Evolutionary conservation across 2,329 filamentous ascomycete genomes (phyloP).

Genomic region (Fusarium sp.): DNA sequence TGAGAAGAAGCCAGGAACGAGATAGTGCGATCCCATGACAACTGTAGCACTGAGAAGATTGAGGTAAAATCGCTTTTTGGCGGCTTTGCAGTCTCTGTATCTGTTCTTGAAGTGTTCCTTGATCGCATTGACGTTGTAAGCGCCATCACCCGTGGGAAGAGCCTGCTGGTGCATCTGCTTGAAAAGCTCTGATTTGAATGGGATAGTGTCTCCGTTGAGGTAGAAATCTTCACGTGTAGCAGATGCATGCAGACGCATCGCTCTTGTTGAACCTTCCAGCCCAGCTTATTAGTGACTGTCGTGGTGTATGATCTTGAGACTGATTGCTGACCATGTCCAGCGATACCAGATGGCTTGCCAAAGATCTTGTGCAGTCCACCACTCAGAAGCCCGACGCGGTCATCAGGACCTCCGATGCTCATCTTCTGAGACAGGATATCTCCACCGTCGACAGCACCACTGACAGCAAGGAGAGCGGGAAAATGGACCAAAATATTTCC

Average conservation of each 20-base stretch:
- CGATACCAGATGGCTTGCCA: constrained; percentile 22
- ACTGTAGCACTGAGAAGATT: constrained; percentile 11
- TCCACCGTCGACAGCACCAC: constrained; percentile 17
- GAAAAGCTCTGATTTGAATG: constrained; percentile 13
- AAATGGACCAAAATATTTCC: neutral
- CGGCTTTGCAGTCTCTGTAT: constrained; percentile 16
- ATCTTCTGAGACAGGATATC: constrained; percentile 27
- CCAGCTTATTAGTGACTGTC: neutral
- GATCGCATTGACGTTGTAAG: constrained; percentile 22
- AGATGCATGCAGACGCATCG: constrained; percentile 29
- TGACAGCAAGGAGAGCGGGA: constrained; percentile 9
- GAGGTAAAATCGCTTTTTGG: constrained; percentile 29
- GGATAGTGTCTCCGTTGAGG: constrained; percentile 23
- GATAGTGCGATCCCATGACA: constrained; percentile 30
- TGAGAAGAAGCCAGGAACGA: constrained; percentile 29
- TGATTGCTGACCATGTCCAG: constrained; percentile 4
- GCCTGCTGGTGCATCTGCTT: constrained; percentile 25
- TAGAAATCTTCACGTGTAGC: constrained; percentile 28
- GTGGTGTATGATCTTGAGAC: accelerated
- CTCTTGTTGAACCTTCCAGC: constrained; percentile 28
- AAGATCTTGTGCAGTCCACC: constrained; percentile 25
- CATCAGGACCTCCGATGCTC: constrained; percentile 22
- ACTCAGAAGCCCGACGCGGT: constrained; percentile 10
- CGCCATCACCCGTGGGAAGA: constrained; percentile 20
- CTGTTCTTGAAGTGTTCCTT: constrained; percentile 31